A percentile compares a stretch with the other conserved stretches of the same genome.
Conservation (phyloP, 345 rosid genomes). For the Combretum micranthum region DNA sequence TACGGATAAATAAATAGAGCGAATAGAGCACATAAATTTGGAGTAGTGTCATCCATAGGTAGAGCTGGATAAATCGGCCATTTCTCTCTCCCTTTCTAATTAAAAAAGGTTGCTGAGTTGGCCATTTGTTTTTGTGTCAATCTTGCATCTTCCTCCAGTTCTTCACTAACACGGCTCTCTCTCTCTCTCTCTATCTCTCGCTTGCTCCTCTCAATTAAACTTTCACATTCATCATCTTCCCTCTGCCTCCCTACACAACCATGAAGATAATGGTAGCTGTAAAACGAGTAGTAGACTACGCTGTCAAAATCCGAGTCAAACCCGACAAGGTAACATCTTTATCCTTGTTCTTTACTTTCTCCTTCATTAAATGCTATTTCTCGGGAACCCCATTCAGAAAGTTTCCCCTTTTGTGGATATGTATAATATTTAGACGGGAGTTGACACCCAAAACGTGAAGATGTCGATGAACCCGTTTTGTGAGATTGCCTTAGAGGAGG, state of each 20-base stretch:
- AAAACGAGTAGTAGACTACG: slow-evolving; percentile 86
- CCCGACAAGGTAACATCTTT: slow-evolving; percentile 61
- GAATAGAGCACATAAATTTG: too few species aligned
- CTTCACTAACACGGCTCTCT: not conserved
- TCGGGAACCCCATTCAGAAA: not conserved
- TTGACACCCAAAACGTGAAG: slow-evolving; percentile 87
- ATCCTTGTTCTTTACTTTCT: not conserved
- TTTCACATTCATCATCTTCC: not conserved
- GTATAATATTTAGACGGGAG: slow-evolving; percentile 48
- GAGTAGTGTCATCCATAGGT: too few species aligned
- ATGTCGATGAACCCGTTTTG: slow-evolving; percentile 99
- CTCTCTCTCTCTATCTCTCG: not conserved
- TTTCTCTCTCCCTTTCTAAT: slow-evolving; percentile 19
- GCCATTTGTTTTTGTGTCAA: not conserved
- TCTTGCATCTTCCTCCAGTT: not conserved
- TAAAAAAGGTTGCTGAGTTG: too few species aligned
- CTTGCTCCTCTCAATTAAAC: too few species aligned
- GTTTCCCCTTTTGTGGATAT: not conserved
- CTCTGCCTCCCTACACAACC: slow-evolving; percentile 2
- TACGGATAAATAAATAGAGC: too few species aligned
- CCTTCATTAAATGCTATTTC: not conserved
- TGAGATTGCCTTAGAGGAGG: slow-evolving; percentile 89
- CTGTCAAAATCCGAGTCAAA: slow-evolving; percentile 93
- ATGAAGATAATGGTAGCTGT: slow-evolving; percentile 95
- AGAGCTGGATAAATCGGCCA: too few species aligned